phyloP scores from a whole-genome alignment of 495 filamentous ascomycete species.

The Penicillium steckii region DNA sequence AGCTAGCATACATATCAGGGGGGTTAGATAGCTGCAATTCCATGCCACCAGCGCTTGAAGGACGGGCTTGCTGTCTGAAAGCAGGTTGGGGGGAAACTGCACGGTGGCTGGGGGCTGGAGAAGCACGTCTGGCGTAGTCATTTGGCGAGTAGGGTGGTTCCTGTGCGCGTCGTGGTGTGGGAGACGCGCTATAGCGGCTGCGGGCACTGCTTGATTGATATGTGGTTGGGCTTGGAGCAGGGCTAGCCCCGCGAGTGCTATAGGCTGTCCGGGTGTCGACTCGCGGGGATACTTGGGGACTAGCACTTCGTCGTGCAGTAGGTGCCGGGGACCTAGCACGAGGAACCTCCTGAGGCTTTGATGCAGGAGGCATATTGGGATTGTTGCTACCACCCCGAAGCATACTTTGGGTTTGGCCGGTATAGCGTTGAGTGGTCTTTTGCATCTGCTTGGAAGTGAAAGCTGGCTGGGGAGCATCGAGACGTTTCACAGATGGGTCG shows the following conservation, averaged over 20 bases:
- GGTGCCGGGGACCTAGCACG: conserved; percentile 51
- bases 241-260: conserved; percentile 31
- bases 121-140: conserved; percentile 52
- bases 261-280: conserved; percentile 42
- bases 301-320: conserved; percentile 48
- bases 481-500: conserved; percentile 66
- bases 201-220: conserved; percentile 44
- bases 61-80: conserved; percentile 59
- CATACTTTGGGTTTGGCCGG: conserved; percentile 78
- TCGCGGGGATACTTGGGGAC: conserved; percentile 44
- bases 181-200: conserved; percentile 40
- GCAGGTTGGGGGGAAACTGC: conserved; percentile 58
- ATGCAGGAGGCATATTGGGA: conserved; percentile 25
- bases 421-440: conserved; percentile 82
- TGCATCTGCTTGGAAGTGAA: conserved; percentile 93
- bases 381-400: conserved; percentile 54
- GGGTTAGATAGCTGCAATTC: conserved; percentile 70
- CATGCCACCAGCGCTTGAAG: conserved; percentile 70
- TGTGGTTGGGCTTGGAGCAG: conserved; percentile 25
- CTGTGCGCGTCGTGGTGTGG: conserved; percentile 51
- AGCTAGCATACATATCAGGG: conserved; percentile 45
- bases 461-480: conserved; percentile 88
- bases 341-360: conserved; percentile 37
- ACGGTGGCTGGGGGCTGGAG: conserved; percentile 43
- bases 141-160: conserved; percentile 55